A percentile compares a stretch with the other conserved stretches of the same genome.
These are phyloP conservation scores for Trypanosoma brucei DNA, from an alignment of 208 protist genomes.

Conservation along the genomic window DNA sequence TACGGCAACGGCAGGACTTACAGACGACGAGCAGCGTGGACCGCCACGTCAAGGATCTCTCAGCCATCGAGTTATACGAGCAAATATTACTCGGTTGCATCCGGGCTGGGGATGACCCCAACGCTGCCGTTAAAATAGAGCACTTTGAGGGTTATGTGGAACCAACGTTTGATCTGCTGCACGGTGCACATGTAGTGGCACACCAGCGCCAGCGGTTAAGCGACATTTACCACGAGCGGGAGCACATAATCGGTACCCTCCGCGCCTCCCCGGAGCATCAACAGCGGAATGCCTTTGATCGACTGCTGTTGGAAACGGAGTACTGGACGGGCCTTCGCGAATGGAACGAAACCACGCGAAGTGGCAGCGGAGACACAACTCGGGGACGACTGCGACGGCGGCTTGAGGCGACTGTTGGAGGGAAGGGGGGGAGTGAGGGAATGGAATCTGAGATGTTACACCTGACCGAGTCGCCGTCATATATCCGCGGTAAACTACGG, in stretches of 20 bases:
- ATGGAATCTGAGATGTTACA: conserved; percentile 58
- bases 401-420: neutral
- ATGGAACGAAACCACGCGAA: conserved; percentile 31
- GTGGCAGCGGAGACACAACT: conserved; percentile 2
- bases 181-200: conserved; percentile 31
- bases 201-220: conserved; percentile 29
- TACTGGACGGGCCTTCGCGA: conserved; percentile 84
- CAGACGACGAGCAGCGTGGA: conserved; percentile 43
- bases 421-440: conserved; percentile 35
- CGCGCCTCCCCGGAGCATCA: conserved; percentile 61
- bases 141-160: conserved; percentile 68
- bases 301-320: conserved; percentile 73
- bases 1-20: conserved; percentile 74
- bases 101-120: conserved; percentile 61
- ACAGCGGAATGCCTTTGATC: conserved; percentile 62
- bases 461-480: conserved; percentile 80
- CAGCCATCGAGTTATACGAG: conserved; percentile 74
- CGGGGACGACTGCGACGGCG: too few species aligned
- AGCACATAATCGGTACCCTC: conserved; percentile 59
- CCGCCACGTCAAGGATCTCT: conserved; percentile 72
- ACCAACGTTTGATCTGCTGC: conserved; percentile 48
- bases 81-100: conserved; percentile 70
- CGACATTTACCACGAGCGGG: conserved; percentile 53
- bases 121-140: conserved; percentile 47
- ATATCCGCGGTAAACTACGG: conserved; percentile 90